Percentiles rank a stretch among this genome's conserved stretches.
phyloP scores from a whole-genome alignment of 2,329 filamentous ascomycete genomes.

The Botrytis byssoidea region DNA sequence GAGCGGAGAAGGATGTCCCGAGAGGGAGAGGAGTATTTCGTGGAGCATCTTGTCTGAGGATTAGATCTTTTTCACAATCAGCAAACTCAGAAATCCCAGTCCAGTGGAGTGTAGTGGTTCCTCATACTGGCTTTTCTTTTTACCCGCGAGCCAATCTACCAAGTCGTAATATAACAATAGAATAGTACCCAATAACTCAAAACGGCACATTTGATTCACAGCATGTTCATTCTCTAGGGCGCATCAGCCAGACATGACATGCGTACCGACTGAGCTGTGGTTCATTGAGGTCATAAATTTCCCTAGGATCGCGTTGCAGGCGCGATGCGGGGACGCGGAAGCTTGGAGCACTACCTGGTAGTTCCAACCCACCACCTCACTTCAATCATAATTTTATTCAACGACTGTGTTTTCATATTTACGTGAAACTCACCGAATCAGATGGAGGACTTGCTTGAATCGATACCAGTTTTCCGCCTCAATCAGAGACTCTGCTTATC shows the following conservation, averaged over 20 bases:
- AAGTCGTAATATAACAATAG: constrained; percentile 34
- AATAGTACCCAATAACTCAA: constrained; percentile 37
- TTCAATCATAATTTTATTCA: neutral
- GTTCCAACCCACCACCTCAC: neutral
- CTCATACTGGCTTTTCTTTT: constrained; percentile 7
- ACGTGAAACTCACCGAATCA: neutral
- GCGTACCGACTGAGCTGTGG: neutral
- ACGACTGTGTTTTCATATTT: neutral
- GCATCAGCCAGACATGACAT: neutral
- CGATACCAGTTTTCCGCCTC: neutral
- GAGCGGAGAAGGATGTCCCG: constrained; percentile 87
- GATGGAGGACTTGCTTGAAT: neutral
- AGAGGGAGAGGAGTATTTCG: constrained; percentile 95
- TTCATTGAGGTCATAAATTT: constrained; percentile 7
- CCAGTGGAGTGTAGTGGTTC: constrained; percentile 3
- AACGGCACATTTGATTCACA: constrained; percentile 38
- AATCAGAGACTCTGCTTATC: neutral
- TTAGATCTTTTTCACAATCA: constrained; percentile 19
- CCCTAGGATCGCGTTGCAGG: constrained; percentile 6
- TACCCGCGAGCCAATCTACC: constrained; percentile 27
- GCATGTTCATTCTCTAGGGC: neutral
- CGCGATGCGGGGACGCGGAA: neutral
- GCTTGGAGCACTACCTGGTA: neutral
- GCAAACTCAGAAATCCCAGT: constrained; percentile 20
- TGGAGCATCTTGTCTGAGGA: constrained; percentile 70